Conservation (phyloP, 2,329 filamentous ascomycete genomes). For the Microsporum canis region DNA sequence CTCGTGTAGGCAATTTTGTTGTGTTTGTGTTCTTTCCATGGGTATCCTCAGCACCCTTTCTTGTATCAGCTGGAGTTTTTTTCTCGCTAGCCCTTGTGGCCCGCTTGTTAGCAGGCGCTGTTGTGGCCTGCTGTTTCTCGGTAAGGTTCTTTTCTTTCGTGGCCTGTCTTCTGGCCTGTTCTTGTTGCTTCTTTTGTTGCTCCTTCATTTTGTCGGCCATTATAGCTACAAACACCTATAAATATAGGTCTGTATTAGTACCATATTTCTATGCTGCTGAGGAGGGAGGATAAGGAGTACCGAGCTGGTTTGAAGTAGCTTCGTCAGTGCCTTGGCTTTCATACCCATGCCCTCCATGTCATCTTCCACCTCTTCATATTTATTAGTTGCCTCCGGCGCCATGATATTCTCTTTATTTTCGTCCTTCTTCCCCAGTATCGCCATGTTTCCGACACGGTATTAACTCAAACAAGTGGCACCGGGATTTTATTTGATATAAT, state of each 20-base stretch:
- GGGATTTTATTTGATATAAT: not conserved
- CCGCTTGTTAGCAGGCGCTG: conserved; percentile 18
- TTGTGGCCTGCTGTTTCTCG: conserved; percentile 15
- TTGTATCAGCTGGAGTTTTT: conserved; percentile 14
- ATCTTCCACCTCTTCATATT: conserved; percentile 15
- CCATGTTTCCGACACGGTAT: not conserved
- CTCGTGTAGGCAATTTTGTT: conserved; percentile 19
- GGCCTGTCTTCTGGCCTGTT: conserved; percentile 30
- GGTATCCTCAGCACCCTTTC: conserved; percentile 9
- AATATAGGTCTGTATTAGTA: not conserved
- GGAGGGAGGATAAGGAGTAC: conserved; percentile 17
- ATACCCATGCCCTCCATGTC: conserved; percentile 33
- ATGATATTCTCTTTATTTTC: conserved; percentile 2
- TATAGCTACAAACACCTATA: conserved; percentile 37
- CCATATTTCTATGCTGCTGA: not conserved
- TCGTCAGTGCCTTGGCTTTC: conserved; percentile 36
- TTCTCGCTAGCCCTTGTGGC: conserved; percentile 25
- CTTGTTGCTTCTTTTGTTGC: conserved; percentile 34
- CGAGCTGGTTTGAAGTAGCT: conserved; percentile 37
- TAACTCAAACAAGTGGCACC: not conserved
- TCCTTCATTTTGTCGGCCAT: conserved; percentile 41
- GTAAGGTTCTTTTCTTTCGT: conserved; percentile 24
- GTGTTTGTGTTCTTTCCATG: conserved; percentile 6
- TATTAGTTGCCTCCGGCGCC: not conserved
- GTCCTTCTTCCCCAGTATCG: not conserved